A percentile compares a stretch with the other conserved stretches of the same genome.
Conservation (phyloP, 441 rosid genomes). For the Erodium moschatum region DNA sequence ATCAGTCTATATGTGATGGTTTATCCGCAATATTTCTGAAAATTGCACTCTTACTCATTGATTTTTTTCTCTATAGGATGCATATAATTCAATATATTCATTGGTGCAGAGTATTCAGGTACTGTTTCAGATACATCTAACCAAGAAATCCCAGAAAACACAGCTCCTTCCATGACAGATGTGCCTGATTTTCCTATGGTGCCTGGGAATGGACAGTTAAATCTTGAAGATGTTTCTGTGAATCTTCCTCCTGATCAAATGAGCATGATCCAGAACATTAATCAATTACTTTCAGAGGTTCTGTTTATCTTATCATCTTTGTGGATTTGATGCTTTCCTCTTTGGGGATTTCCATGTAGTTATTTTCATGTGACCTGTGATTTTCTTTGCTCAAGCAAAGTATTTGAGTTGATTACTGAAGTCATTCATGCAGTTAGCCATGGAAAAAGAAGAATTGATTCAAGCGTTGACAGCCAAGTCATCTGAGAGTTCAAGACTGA, state of each 20-base stretch:
- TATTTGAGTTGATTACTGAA: constrained; percentile 17
- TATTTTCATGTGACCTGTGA: constrained; percentile 4
- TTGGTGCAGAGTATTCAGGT: constrained; percentile 32
- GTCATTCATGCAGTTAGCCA: constrained; percentile 44
- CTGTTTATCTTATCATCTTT: constrained; percentile 9
- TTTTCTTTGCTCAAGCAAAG: neutral
- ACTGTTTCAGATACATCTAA: constrained; percentile 28
- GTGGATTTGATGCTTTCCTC: constrained; percentile 9
- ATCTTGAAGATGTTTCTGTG: constrained; percentile 41
- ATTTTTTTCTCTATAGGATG: constrained; percentile 12
- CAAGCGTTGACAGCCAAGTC: constrained; percentile 64
- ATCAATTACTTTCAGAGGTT: constrained; percentile 71
- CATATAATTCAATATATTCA: constrained; percentile 3
- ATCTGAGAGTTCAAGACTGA: constrained; percentile 56
- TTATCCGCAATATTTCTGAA: neutral
- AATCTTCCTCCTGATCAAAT: constrained; percentile 73
- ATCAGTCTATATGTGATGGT: neutral
- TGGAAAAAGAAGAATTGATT: constrained; percentile 81
- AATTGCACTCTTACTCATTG: neutral
- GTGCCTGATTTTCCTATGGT: constrained; percentile 27
- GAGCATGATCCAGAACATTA: constrained; percentile 64
- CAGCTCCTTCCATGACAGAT: constrained; percentile 31
- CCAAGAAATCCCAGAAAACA: constrained; percentile 30
- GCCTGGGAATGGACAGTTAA: constrained; percentile 36
- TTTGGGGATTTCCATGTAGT: constrained; percentile 12